Base-by-base conservation (phyloP, 306 rosid genomes). In the Fagus crenata region DNA sequence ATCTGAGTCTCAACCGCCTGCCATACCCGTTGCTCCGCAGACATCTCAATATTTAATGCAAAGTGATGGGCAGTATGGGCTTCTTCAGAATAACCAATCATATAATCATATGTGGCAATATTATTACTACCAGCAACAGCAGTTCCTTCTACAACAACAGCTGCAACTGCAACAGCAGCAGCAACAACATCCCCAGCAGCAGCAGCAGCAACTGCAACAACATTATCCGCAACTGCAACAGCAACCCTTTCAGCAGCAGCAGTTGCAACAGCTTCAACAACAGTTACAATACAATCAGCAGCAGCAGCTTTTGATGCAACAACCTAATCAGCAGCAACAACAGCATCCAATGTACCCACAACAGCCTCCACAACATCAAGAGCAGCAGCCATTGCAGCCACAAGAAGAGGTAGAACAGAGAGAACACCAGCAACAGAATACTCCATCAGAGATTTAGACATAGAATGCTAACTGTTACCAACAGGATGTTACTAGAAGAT, bases 71-170 rank as follows among this genome's bases (percentile, higher is more conserved):
- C 92, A 90, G 75, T 84, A 87, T 72, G 91, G 80, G 54, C 80
- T 81, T 67, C 67, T 84, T 87, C 93, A 86, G 76, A 91, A 79
- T 67, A 81, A 67, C 53, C 89, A 90, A 82, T 83, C 86, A 42
- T 90, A 89, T 80, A 84, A 85, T 75, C 95, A 89, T 80, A 88
- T 88, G 86, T 94, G 92, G 96, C 97, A 89, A 69, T 81, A 89
- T 55, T 94, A 90, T 84, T 92, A 92, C 80, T 85, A 87, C 87
- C 96, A 93, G 69, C 98, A 91, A 75, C 95, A 88, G 83, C 91
- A 84, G 59, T 77, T 81, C 51, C 67, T 75, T 83, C 83, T 75
- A 43, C 92, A 86, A 69, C 92, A 80, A 17, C 88, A 79, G 54
- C 76, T 56, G 61, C 81, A 41, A 8, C 75, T 72, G 56, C 74